phyloP scores from a whole-genome alignment of 148 eudicot genomes.

The Rhododendron molle region DNA sequence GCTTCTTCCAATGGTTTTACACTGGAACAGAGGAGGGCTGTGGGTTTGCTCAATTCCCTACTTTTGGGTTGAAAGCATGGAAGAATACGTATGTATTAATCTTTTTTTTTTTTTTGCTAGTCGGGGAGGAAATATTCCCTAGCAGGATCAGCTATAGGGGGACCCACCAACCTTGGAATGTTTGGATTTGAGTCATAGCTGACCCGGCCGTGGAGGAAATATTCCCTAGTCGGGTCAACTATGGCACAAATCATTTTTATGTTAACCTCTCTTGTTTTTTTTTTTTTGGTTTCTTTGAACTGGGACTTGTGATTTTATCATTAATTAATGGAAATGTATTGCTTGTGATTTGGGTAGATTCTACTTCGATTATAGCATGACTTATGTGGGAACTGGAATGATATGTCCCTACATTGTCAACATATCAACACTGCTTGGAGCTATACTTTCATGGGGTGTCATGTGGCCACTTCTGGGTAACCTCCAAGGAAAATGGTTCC shows the following conservation, averaged over 20 bases:
- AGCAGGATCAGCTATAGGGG: background rate
- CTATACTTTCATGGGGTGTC: slow-evolving; percentile 72
- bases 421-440: slow-evolving; percentile 66
- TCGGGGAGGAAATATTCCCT: background rate
- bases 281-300: background rate
- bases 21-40: slow-evolving; percentile 23
- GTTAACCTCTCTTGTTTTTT: too few relatives aligned
- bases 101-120: background rate
- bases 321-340: background rate
- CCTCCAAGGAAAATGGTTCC: slow-evolving; percentile 63
- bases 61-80: slow-evolving; percentile 67
- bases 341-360: slow-evolving; percentile 34
- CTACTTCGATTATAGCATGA: slow-evolving; percentile 77
- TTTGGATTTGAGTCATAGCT: too few relatives aligned
- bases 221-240: background rate
- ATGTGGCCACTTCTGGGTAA: slow-evolving; percentile 68
- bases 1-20: slow-evolving; percentile 72
- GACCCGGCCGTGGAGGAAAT: too few relatives aligned
- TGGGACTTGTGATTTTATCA: background rate
- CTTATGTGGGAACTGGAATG: slow-evolving; percentile 77
- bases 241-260: background rate
- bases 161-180: too few relatives aligned
- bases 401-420: slow-evolving; percentile 70
- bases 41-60: slow-evolving; percentile 69
- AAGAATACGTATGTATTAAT: slow-evolving; percentile 30